phyloP scores from a whole-genome alignment of 225 moss, liverwort and hornwort species.

The Pseudoscleropodium purum region DNA sequence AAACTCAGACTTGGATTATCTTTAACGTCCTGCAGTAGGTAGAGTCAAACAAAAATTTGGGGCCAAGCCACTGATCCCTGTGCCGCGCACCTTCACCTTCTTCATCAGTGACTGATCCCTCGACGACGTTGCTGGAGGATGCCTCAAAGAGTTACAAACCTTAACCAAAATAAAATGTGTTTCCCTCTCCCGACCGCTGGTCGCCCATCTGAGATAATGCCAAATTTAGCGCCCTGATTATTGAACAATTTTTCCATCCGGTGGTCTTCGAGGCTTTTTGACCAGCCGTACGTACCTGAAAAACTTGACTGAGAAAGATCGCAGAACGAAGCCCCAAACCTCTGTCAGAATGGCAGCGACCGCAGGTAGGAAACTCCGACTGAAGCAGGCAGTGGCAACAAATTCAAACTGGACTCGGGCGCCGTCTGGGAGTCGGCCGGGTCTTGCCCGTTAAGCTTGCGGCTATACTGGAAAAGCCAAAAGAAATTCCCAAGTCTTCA shows the following conservation, averaged over 20 bases:
- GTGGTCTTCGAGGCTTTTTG: constrained; percentile 11
- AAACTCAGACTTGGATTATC: too few relatives aligned
- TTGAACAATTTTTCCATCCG: background rate
- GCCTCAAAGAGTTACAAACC: background rate
- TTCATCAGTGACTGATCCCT: background rate
- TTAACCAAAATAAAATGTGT: too few relatives aligned
- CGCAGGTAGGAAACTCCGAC: background rate
- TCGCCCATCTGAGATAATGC: background rate
- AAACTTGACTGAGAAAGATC: background rate
- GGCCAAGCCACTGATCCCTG: background rate
- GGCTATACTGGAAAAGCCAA: background rate
- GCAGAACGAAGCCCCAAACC: background rate
- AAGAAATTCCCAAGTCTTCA: background rate
- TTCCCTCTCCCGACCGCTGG: background rate
- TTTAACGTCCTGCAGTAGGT: background rate
- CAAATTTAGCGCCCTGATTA: background rate
- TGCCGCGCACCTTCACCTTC: background rate
- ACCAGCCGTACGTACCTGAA: constrained; percentile 13
- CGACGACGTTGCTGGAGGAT: background rate
- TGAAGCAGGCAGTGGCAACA: background rate
- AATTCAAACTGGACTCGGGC: background rate
- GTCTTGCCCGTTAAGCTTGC: background rate
- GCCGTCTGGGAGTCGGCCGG: background rate
- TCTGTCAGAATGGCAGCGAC: background rate
- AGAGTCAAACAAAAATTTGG: background rate